Evolutionary conservation across 352 stramenopile genomes (phyloP), one percentile per base, ranked within the genome.

Genomic region (Globisporangium alternatum): DNA sequence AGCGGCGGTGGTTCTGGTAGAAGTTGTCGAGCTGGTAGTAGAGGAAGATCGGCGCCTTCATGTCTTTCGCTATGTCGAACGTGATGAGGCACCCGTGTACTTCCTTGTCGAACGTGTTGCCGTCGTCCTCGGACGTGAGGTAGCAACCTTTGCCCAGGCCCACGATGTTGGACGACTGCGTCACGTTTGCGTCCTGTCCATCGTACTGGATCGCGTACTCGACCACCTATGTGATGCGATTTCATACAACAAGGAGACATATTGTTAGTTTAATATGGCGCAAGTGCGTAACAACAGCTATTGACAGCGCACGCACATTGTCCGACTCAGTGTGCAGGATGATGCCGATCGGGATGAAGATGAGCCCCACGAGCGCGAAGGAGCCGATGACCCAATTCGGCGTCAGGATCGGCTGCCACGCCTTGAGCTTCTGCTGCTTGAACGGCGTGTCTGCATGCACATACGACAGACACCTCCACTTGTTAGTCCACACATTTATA

Each of bases 21-120:
- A 99, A 99, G 78, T 99, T 99, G 66, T 96, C 88, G 33, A 99
- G 76, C 78, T 99, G 91, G 73, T 99, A 99, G 83, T 99, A 98
- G 6, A 99, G 79, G 68, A 98, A 97, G 45, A 99, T 83, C 4
- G 97, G 97, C 55, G 91, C 91, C 54, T 97, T 78, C 93, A 99
- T 98, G 62, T 99, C 82, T 60, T 97, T 82, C 28, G 86, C 71
- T 64, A 98, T 83, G 2, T 80, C 78, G 54, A 99, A 93, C 9
- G 76, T 91, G 64, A 98, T 78, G 30, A 89, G 69, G 60, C 86
- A 95, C 58, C 83, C 84, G 66, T 77, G 78, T 55, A 66, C 48
- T 0, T 70, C 58, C 58, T 86, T 64, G 44, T 93, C 72, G 64
- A 94, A 96, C 60, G 54, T 63, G 61, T 95, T 82, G 21, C 82